Conservation (phyloP, 805 yeast genomes). For the Metschnikowia cerradonensis region DNA sequence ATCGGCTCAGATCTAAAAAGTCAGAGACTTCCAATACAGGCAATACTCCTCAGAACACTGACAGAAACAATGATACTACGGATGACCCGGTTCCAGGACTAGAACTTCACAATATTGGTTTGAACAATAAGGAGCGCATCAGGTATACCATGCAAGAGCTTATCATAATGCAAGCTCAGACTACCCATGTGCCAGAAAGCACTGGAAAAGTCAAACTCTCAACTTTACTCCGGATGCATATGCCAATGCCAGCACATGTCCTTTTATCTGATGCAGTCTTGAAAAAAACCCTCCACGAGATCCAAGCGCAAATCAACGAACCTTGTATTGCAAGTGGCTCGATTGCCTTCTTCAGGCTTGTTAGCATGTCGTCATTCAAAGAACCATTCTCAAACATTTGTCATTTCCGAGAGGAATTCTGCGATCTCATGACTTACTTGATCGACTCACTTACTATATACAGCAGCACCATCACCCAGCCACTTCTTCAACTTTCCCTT, state of each 20-base stretch:
- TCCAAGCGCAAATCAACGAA: constrained; percentile 1
- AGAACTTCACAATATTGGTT: not conserved
- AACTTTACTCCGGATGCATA: constrained; percentile 4
- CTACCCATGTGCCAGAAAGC: constrained; percentile 1
- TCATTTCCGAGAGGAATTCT: constrained; percentile 11
- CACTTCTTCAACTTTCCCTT: constrained; percentile 10
- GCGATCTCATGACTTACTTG: constrained; percentile 9
- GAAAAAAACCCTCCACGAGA: constrained; percentile 6
- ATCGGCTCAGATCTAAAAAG: not conserved
- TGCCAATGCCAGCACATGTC: not conserved
- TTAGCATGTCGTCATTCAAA: constrained; percentile 5
- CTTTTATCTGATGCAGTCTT: constrained; percentile 1
- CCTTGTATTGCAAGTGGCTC: constrained; percentile 4
- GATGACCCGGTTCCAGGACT: not conserved
- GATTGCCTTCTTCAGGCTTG: constrained; percentile 13
- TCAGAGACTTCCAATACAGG: not conserved
- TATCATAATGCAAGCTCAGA: not conserved
- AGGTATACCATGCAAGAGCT: constrained; percentile 6
- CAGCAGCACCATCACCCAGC: constrained; percentile 3
- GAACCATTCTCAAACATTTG: constrained; percentile 8
- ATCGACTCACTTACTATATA: constrained; percentile 10
- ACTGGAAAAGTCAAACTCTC: constrained; percentile 10
- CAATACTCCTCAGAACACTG: not conserved
- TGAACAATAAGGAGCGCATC: not conserved
- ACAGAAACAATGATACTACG: not conserved